Evolutionary conservation across 331 rosid species (phyloP).

Genomic region (Rhamnella rubrinervis): DNA sequence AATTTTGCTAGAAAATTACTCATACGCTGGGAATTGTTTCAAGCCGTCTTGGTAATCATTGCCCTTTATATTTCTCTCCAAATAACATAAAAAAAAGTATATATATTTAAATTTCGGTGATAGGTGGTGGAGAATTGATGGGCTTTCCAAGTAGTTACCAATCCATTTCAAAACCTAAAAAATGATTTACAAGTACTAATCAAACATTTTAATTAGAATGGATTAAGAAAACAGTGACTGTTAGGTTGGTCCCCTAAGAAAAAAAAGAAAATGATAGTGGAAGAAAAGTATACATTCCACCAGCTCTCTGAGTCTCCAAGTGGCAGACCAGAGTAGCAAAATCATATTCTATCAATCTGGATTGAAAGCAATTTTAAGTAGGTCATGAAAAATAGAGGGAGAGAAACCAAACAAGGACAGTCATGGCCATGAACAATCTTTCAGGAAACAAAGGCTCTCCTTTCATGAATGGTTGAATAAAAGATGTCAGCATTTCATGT

Average conservation of each 20-base stretch:
- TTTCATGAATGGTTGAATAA: no score
- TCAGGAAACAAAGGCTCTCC: no score
- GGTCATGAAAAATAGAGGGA: no score
- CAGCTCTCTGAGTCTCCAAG: not conserved
- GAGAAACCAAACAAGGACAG: no score
- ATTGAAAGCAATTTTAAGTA: not conserved
- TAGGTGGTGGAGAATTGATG: not conserved
- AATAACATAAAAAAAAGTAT: no score
- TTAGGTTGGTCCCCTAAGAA: not conserved
- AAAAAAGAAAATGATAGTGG: slow-evolving; percentile 15
- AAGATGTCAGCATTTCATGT: no score
- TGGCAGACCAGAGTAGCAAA: slow-evolving; percentile 19
- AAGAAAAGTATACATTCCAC: slow-evolving; percentile 38
- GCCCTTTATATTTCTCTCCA: no score
- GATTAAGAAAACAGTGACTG: not conserved
- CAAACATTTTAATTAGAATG: not conserved
- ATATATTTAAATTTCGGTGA: not conserved
- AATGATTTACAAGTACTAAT: not conserved
- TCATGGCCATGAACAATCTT: no score
- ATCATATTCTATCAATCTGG: not conserved
- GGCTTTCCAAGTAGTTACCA: slow-evolving; percentile 8
- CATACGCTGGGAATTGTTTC: no score
- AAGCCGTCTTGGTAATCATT: no score
- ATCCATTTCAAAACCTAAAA: slow-evolving; percentile 7
- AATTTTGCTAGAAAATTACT: no score